A percentile compares a stretch with the other conserved stretches of the same genome.
phyloP scores from a whole-genome alignment of 140 eudicot genomes.

The Stevia rebaudiana region DNA sequence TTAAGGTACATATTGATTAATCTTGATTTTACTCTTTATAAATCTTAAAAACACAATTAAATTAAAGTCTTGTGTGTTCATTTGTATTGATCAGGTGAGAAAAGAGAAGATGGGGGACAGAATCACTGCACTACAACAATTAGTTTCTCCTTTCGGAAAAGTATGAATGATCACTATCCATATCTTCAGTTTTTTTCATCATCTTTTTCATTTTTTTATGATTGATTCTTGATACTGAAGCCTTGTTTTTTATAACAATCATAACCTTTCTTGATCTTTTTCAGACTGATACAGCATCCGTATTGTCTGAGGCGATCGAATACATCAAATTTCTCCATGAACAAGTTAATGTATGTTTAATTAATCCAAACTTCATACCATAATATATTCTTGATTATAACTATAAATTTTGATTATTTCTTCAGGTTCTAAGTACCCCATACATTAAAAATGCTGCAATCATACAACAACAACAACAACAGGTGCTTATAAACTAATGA shows the following conservation, averaged over 20 bases:
- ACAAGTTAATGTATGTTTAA: conserved; percentile 72
- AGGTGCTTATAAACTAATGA: neutral
- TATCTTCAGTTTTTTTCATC: conserved; percentile 9
- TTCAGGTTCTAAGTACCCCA: conserved; percentile 74
- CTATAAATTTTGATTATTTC: conserved; percentile 17
- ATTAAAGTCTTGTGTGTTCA: conserved; percentile 11
- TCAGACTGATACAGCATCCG: conserved; percentile 97
- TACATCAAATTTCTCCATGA: conserved; percentile 90
- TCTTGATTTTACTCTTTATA: conserved; percentile 14
- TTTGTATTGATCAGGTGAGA: conserved; percentile 62
- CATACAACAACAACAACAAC: conserved; percentile 35
- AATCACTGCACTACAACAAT: conserved; percentile 99
- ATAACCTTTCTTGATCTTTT: conserved; percentile 9
- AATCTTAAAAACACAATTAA: conserved; percentile 18
- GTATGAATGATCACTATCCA: conserved; percentile 46
- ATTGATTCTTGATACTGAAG: conserved; percentile 28
- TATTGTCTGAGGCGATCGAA: conserved; percentile 78
- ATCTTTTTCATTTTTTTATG: conserved; percentile 18
- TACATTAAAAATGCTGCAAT: conserved; percentile 79
- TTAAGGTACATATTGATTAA: conserved; percentile 47
- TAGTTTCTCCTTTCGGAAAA: conserved; percentile 99
- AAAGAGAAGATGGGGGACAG: conserved; percentile 99
- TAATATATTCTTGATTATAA: neutral
- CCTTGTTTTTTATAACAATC: neutral
- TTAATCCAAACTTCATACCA: neutral